A percentile compares a stretch with the other conserved stretches of the same genome.
These are phyloP conservation scores for Plasmodium inui DNA, from an alignment of 169 alveolate species.

Conservation along the genomic window DNA sequence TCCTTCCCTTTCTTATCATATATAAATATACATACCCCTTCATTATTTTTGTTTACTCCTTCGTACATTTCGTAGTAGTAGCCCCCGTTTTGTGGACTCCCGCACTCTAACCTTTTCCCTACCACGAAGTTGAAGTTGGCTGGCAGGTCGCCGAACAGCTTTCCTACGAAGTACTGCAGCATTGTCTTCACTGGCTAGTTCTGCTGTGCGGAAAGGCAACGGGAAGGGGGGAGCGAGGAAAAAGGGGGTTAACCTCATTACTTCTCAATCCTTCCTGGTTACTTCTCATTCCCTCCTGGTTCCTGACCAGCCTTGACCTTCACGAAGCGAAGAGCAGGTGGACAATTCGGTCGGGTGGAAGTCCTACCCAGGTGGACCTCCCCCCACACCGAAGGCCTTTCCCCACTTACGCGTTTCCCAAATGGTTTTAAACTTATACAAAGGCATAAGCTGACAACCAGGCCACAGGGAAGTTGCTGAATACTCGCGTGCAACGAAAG, in stretches of 20 bases:
- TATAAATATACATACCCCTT: constrained; percentile 56
- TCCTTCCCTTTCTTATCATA: constrained; percentile 58
- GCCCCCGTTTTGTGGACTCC: not conserved
- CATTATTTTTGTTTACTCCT: constrained; percentile 36
- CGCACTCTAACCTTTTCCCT: constrained; percentile 31
- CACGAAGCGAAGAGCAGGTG: not conserved
- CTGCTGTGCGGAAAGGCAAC: not conserved
- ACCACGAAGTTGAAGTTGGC: constrained; percentile 43
- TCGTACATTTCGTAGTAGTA: constrained; percentile 53
- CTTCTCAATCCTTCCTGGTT: not conserved
- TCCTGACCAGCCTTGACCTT: not conserved
- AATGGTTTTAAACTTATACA: not conserved
- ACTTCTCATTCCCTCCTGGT: not conserved
- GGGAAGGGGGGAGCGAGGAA: not conserved
- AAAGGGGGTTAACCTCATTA: not conserved
- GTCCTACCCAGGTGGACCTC: not conserved
- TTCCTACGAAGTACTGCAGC: constrained; percentile 62
- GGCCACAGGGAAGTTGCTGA: no score
- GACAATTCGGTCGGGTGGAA: not conserved
- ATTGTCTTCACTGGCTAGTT: not conserved
- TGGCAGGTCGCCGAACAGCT: constrained; percentile 64
- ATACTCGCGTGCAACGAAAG: no score
- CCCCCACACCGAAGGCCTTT: not conserved
- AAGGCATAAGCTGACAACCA: not conserved
- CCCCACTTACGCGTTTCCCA: not conserved